Conservation (phyloP, 345 rosid genomes). For the Combretum micranthum region DNA sequence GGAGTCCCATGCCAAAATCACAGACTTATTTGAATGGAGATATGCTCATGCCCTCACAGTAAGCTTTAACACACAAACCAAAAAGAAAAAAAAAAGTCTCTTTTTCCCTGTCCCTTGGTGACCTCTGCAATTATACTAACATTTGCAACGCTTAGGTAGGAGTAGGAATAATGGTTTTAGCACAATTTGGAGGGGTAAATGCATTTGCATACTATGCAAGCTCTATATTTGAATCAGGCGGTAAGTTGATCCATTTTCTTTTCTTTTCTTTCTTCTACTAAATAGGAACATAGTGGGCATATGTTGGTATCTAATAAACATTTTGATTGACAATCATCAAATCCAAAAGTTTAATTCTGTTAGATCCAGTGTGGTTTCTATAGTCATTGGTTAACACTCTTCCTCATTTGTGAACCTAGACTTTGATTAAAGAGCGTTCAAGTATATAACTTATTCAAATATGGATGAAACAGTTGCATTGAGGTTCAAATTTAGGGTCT, state of each 20-base stretch:
- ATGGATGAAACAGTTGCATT: too few species aligned
- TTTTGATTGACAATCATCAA: too few species aligned
- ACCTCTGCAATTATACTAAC: constrained; percentile 1
- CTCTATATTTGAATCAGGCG: constrained; percentile 41
- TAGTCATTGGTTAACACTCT: too few species aligned
- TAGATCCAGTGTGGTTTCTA: too few species aligned
- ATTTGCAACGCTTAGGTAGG: constrained; percentile 32
- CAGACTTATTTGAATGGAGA: constrained; percentile 47
- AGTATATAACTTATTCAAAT: too few species aligned
- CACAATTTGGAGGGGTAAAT: constrained; percentile 46
- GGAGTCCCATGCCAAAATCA: constrained; percentile 18
- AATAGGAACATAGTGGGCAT: too few species aligned
- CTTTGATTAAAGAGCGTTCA: too few species aligned
- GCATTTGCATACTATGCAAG: constrained; percentile 37
- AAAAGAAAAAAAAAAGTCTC: background rate
- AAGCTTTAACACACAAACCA: constrained; percentile 11
- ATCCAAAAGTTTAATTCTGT: too few species aligned
- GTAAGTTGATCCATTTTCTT: constrained; percentile 18
- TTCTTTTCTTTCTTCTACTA: background rate
- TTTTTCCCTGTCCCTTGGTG: constrained; percentile 1
- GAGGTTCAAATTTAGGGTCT: too few species aligned
- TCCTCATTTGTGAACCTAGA: too few species aligned
- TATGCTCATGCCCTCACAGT: constrained; percentile 48
- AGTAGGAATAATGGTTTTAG: constrained; percentile 55
- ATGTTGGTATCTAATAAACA: too few species aligned